Evolutionary conservation across 331 rosid genomes (phyloP).

Genomic region (Pyrus hybrid): DNA sequence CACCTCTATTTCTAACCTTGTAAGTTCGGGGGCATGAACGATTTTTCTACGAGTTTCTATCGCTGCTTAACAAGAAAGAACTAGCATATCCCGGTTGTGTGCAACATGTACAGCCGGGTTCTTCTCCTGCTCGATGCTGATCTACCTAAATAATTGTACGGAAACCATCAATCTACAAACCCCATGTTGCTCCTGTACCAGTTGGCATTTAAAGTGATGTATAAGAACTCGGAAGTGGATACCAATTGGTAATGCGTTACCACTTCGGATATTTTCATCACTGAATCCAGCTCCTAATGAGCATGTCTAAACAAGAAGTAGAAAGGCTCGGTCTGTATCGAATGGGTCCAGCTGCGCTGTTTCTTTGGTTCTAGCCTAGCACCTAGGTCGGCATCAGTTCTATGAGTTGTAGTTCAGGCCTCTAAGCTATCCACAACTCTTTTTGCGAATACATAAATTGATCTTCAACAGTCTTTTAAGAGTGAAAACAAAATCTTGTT

Average conservation of each 20-base stretch:
- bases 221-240: neutral
- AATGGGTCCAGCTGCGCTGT: neutral
- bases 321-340: neutral
- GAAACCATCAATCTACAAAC: neutral
- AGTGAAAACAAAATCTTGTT: neutral
- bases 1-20: neutral
- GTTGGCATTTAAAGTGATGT: neutral
- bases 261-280: neutral
- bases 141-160: neutral
- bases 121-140: neutral
- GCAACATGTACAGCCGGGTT: neutral
- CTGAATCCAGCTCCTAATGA: neutral
- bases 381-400: neutral
- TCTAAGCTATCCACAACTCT: neutral
- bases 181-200: neutral
- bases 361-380: neutral
- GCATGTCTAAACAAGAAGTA: neutral
- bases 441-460: neutral
- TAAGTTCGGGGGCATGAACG: neutral
- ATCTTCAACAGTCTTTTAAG: neutral
- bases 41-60: neutral
- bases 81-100: neutral
- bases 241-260: neutral
- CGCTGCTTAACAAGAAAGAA: neutral
- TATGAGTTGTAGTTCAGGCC: neutral